Conservation (phyloP, 2,329 filamentous ascomycete species). For the Scedosporium minutisporum region DNA sequence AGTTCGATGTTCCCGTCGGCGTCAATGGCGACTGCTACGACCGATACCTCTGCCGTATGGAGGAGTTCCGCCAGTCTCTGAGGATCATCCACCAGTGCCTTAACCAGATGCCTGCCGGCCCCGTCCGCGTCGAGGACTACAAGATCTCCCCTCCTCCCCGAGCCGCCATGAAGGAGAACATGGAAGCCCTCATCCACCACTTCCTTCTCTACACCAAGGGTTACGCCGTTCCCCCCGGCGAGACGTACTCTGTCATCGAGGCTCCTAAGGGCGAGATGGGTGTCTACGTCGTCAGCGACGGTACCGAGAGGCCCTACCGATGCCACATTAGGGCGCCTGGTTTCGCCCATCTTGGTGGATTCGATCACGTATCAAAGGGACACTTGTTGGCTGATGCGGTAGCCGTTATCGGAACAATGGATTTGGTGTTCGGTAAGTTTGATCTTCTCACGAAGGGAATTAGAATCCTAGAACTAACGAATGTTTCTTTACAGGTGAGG, state of each 20-base stretch:
- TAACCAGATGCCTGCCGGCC: slow-evolving; percentile 96
- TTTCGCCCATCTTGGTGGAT: slow-evolving; percentile 88
- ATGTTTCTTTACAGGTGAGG: slow-evolving; percentile 37
- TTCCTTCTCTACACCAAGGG: slow-evolving; percentile 99
- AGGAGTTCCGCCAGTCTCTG: slow-evolving; percentile 96
- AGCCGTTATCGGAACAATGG: slow-evolving; percentile 86
- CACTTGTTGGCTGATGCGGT: slow-evolving; percentile 95
- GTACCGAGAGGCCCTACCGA: slow-evolving; percentile 90
- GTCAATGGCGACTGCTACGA: slow-evolving; percentile 98
- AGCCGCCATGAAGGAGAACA: slow-evolving; percentile 99
- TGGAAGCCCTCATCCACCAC: slow-evolving; percentile 99
- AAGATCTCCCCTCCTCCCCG: slow-evolving; percentile 95
- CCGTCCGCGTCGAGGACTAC: slow-evolving; percentile 95
- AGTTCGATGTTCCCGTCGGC: slow-evolving; percentile 95
- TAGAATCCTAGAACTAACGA: slow-evolving; percentile 21
- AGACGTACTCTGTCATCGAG: slow-evolving; percentile 97
- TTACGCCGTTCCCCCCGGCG: slow-evolving; percentile 90
- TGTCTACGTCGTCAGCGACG: slow-evolving; percentile 92
- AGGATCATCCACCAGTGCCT: slow-evolving; percentile 98
- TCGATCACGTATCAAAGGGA: slow-evolving; percentile 86
- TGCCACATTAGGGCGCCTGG: slow-evolving; percentile 96
- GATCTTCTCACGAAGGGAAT: neutral
- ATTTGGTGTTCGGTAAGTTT: slow-evolving; percentile 73
- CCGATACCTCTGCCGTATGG: slow-evolving; percentile 97
- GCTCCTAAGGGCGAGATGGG: slow-evolving; percentile 99